These are phyloP conservation scores for Fusarium napiforme DNA, from an alignment of 2,329 filamentous ascomycete genomes.

Conservation along the genomic window DNA sequence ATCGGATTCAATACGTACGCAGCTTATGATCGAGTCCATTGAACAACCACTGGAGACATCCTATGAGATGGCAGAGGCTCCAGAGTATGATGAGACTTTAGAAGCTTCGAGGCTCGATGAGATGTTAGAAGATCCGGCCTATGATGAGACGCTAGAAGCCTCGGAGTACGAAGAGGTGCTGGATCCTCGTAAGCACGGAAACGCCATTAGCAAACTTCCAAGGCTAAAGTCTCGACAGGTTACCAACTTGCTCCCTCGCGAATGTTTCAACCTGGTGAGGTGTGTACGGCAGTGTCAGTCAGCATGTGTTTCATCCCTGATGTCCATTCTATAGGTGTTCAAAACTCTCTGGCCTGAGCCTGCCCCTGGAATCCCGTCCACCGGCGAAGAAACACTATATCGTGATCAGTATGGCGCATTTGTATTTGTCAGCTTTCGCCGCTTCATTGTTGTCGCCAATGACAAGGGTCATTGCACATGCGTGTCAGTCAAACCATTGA, in stretches of 20 bases:
- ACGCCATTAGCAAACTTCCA: too few relatives aligned
- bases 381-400: accelerated
- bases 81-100: too few relatives aligned
- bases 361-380: accelerated
- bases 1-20: too few relatives aligned
- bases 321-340: accelerated
- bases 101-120: too few relatives aligned
- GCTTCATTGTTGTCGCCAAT: neutral
- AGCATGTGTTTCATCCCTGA: neutral
- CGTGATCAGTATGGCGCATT: accelerated
- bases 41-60: too few relatives aligned
- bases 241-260: accelerated
- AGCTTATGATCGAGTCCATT: too few relatives aligned
- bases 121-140: too few relatives aligned
- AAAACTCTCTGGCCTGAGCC: neutral
- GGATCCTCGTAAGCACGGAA: neutral
- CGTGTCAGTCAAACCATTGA: neutral
- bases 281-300: too few relatives aligned
- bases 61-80: too few relatives aligned
- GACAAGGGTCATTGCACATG: accelerated
- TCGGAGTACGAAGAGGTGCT: too few relatives aligned
- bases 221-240: neutral
- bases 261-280: neutral
- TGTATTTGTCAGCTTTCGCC: accelerated
- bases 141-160: too few relatives aligned